Evolutionary conservation across 148 eudicot genomes (phyloP).

Genomic region (Vaccinium corymbosum): DNA sequence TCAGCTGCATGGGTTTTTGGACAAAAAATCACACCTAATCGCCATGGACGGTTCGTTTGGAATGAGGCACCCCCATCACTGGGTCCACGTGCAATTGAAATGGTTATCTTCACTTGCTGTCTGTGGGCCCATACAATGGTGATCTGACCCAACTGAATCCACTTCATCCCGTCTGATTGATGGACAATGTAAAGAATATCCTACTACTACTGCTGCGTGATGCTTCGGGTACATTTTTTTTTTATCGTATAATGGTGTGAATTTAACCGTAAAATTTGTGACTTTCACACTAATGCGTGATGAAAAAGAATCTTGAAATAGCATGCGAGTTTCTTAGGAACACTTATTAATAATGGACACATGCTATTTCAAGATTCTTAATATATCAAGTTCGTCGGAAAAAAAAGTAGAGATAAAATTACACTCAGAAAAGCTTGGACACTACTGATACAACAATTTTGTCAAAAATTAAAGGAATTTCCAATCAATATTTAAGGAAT

Average conservation of each 20-base stretch:
- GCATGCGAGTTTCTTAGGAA: no score
- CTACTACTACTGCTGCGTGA: no score
- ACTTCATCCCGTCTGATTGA: neutral
- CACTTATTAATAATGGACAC: neutral
- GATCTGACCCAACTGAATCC: conserved; percentile 4
- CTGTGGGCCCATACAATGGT: neutral
- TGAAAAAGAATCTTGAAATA: neutral
- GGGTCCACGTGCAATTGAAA: neutral
- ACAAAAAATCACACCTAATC: neutral
- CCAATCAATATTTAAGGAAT: neutral
- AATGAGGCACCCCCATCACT: neutral
- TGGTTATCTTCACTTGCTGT: neutral
- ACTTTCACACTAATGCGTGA: no score
- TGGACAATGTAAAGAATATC: no score
- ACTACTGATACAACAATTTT: neutral
- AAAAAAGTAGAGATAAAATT: neutral
- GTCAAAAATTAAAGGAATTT: neutral
- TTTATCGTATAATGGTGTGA: neutral
- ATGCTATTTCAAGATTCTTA: no score
- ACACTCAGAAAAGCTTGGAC: neutral
- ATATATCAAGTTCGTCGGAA: no score
- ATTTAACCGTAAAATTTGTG: neutral
- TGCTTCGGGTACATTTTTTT: neutral
- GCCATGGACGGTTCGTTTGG: neutral
- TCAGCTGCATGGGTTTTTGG: neutral